Evolutionary conservation across 2,329 filamentous ascomycete genomes (phyloP).

Genomic region (Talaromyces amestolkiae): DNA sequence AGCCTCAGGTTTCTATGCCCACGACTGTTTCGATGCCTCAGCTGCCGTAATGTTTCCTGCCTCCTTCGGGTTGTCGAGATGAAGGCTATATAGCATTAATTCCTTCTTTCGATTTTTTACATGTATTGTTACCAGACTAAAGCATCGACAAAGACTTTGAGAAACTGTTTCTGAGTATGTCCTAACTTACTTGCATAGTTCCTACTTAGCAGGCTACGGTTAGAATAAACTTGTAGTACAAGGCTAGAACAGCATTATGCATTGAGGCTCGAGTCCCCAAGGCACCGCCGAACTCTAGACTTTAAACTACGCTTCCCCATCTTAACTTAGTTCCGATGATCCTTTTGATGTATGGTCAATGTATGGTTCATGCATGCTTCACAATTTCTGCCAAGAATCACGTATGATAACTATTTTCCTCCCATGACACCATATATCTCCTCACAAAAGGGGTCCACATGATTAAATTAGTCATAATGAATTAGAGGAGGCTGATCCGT

Average conservation of each 20-base stretch:
- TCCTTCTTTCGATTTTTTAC: not conserved
- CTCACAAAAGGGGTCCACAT: not conserved
- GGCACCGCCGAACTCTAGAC: not conserved
- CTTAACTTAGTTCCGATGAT: not conserved
- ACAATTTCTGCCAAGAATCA: slow-evolving; percentile 8
- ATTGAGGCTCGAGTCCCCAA: not conserved
- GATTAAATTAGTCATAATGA: not conserved
- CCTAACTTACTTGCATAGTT: not conserved
- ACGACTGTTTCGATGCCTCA: not conserved
- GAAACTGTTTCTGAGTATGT: not conserved
- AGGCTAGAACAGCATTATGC: not conserved
- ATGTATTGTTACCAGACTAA: not conserved
- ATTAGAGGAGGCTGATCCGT: not conserved
- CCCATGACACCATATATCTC: not conserved
- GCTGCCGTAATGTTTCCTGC: not conserved
- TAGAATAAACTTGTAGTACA: not conserved
- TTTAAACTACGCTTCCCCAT: not conserved
- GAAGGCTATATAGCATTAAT: not conserved
- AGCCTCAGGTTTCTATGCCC: not conserved
- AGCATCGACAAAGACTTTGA: not conserved
- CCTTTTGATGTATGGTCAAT: not conserved
- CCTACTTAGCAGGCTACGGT: not conserved
- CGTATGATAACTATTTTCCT: not conserved
- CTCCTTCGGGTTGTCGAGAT: not conserved
- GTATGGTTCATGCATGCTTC: not conserved